phyloP scores from a whole-genome alignment of 2,329 filamentous ascomycete species.

The Ceratocystis papillata region DNA sequence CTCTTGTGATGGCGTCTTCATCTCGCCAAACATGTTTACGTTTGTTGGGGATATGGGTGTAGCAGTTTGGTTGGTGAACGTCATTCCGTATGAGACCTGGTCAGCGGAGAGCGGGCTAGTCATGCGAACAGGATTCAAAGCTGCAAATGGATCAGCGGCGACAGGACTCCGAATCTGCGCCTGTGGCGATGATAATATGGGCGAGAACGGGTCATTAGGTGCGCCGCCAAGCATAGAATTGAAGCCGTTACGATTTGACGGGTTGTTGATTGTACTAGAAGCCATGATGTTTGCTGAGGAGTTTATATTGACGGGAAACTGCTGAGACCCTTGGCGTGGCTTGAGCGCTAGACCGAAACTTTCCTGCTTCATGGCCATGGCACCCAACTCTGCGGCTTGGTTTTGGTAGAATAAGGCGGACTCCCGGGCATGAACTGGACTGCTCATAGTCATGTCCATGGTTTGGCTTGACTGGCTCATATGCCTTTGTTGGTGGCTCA shows the following conservation, averaged over 20 bases:
- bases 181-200: constrained; percentile 18
- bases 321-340: constrained; percentile 10
- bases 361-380: constrained; percentile 13
- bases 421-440: constrained; percentile 8
- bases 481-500: constrained; percentile 24
- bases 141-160: constrained; percentile 13
- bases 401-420: constrained; percentile 10
- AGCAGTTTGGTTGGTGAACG: background rate
- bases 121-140: constrained; percentile 16
- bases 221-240: constrained; percentile 6
- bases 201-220: constrained; percentile 16
- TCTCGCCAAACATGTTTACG: background rate
- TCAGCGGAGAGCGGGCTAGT: constrained; percentile 14
- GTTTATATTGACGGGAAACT: constrained; percentile 7
- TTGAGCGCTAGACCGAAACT: background rate
- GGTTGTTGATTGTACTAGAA: constrained; percentile 16
- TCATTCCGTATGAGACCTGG: constrained; percentile 11
- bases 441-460: background rate
- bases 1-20: background rate
- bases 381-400: constrained; percentile 11
- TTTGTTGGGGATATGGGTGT: constrained; percentile 9
- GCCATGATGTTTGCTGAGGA: constrained; percentile 14
- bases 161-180: constrained; percentile 1
- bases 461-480: constrained; percentile 12
- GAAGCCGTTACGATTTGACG: constrained; percentile 10